These are phyloP conservation scores for Apocynum venetum DNA, from an alignment of 257 asterid genomes.

Conservation along the genomic window DNA sequence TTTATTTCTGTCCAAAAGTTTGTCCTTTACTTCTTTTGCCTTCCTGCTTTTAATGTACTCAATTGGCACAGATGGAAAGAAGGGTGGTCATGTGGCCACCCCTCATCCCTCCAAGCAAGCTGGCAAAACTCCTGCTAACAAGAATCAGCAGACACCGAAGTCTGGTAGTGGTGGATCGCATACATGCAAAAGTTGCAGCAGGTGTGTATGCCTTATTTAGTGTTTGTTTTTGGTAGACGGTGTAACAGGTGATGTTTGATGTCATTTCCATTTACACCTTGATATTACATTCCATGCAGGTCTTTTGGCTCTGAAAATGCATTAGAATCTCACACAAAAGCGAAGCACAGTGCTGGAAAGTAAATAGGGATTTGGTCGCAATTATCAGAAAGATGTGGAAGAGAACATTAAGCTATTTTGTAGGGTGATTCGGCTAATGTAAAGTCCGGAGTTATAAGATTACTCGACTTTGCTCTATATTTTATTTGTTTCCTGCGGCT, in stretches of 20 bases:
- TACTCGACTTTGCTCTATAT: constrained; percentile 12
- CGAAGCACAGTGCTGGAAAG: constrained; percentile 59
- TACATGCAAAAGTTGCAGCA: constrained; percentile 63
- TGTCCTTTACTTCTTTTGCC: neutral
- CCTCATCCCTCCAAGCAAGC: constrained; percentile 84
- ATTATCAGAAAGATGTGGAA: neutral
- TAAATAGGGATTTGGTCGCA: neutral
- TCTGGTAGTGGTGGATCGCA: constrained; percentile 42
- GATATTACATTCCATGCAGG: constrained; percentile 30
- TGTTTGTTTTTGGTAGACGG: neutral
- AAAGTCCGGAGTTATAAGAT: constrained; percentile 2
- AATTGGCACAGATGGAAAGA: constrained; percentile 59
- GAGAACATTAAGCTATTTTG: constrained; percentile 12
- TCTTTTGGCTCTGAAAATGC: constrained; percentile 46
- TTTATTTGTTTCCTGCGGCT: neutral
- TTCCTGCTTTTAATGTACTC: neutral
- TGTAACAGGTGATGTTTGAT: neutral
- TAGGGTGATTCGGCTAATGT: constrained; percentile 18
- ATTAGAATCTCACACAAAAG: constrained; percentile 62
- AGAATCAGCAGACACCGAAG: constrained; percentile 59
- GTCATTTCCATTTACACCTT: neutral
- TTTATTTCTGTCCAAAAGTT: neutral
- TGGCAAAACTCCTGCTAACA: constrained; percentile 60
- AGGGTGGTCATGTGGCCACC: constrained; percentile 78
- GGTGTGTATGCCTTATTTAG: constrained; percentile 18